Evolutionary conservation across 164 flowering plant genomes (phyloP), one percentile per base, ranked within the genome.

Genomic region (Sextonia rubra): DNA sequence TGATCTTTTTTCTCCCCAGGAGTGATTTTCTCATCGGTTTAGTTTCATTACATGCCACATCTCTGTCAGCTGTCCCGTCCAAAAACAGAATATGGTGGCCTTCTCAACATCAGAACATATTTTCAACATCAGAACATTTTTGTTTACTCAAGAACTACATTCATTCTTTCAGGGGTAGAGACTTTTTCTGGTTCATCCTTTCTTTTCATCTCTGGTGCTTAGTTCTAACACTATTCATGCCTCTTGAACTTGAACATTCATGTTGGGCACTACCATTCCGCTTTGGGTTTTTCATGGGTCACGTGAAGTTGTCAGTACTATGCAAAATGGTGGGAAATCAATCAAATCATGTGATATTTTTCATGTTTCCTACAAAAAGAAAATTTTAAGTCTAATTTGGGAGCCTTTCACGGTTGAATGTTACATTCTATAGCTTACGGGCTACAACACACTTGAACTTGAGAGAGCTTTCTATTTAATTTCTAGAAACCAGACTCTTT

Each of bases 11-110:
- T 0, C 4, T 32, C 44, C 44, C 44, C 44, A 37, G 8, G 5
- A 37, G 44, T 37, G 44, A 5, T 9, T 37, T 37, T 37, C 44
- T 37, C 44, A 32, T 7, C 7, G 44, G 44, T 32, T 32, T 9
- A 69, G 85, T 77, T 91, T 83, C 86, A 86, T 89, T 87, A 82
- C 74, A 82, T 73, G 9, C 80, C 88, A 88, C 92, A 92, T 86
- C 82, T 87, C 88, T 87, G n/a, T n/a, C n/a, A n/a, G n/a, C n/a
- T n/a, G 56, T 74, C 86, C 73, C 77, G 47, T 76, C 73, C 72
- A 74, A 76, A 64, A 76, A 79, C 87, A 79, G 80, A 87, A 85
- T 88, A 79, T 80, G 87, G 80, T 77, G 83, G 75, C 66, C 71
- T 15, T 15, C 70, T 81, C 76, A 75, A 76, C 76, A 74, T 76